These are phyloP conservation scores for Penicillium sp. DNA, from an alignment of 2,329 filamentous ascomycete species.

Conservation along the genomic window DNA sequence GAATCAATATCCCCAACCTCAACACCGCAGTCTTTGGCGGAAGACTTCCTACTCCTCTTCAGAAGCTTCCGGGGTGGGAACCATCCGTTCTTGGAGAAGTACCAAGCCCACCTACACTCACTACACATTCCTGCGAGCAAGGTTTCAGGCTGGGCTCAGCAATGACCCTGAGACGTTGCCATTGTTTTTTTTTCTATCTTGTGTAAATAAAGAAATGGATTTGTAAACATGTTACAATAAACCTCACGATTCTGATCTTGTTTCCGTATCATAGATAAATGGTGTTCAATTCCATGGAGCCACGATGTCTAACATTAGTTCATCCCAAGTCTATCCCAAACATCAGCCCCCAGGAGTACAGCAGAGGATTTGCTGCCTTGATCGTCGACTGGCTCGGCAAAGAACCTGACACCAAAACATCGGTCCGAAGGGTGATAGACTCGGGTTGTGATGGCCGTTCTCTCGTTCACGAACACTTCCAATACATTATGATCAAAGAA, in stretches of 20 bases:
- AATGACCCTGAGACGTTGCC: constrained; percentile 2
- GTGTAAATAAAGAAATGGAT: neutral
- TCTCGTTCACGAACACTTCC: constrained; percentile 49
- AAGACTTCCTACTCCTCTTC: constrained; percentile 34
- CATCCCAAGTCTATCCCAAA: constrained; percentile 27
- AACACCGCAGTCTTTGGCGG: constrained; percentile 25
- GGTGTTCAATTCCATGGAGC: neutral
- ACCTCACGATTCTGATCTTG: neutral
- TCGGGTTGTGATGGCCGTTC: constrained; percentile 44
- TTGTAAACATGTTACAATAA: neutral
- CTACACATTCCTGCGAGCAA: constrained; percentile 20
- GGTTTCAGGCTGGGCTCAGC: constrained; percentile 18
- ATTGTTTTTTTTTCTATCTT: neutral
- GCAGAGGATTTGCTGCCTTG: neutral
- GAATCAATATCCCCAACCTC: constrained; percentile 17
- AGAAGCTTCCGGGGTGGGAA: constrained; percentile 37
- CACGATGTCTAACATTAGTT: neutral
- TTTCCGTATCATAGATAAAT: neutral
- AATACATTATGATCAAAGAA: constrained; percentile 47
- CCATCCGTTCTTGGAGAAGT: constrained; percentile 37
- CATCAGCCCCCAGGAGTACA: constrained; percentile 17
- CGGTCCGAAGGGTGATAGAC: constrained; percentile 30
- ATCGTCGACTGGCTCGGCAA: constrained; percentile 12
- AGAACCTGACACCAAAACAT: constrained; percentile 22
- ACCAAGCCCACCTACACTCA: constrained; percentile 28